phyloP scores from a whole-genome alignment of 108 stramenopile species.

The Pseudonitzschia pungens region DNA sequence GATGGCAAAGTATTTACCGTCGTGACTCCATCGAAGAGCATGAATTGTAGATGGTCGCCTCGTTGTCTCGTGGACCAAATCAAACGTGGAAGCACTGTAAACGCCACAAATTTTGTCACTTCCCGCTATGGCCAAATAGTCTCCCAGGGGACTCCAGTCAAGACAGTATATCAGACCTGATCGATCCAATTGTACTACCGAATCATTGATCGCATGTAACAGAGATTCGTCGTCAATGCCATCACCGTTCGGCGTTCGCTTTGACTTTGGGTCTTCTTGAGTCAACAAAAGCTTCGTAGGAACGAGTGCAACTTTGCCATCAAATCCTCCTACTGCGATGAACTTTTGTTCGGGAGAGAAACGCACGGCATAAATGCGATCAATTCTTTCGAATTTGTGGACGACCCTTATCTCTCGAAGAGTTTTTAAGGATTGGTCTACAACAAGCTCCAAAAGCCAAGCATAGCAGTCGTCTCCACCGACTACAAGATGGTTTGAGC shows the following conservation, averaged over 20 bases:
- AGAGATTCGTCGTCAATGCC: neutral
- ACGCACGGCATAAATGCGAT: slow-evolving; percentile 50
- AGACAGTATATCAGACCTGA: slow-evolving; percentile 39
- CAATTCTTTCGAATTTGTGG: slow-evolving; percentile 42
- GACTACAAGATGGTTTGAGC: slow-evolving; percentile 21
- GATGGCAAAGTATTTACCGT: slow-evolving; percentile 37
- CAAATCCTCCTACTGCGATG: slow-evolving; percentile 52
- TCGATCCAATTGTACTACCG: slow-evolving; percentile 13
- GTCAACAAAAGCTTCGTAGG: slow-evolving; percentile 1
- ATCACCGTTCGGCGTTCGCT: neutral
- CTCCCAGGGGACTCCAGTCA: slow-evolving; percentile 50
- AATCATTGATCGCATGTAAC: neutral
- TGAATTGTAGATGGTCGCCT: slow-evolving; percentile 27
- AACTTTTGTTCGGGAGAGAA: slow-evolving; percentile 31
- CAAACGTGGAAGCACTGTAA: slow-evolving; percentile 17
- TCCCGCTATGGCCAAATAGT: slow-evolving; percentile 39
- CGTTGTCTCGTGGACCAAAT: slow-evolving; percentile 22
- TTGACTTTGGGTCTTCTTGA: neutral
- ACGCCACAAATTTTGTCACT: slow-evolving; percentile 40
- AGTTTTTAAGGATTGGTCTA: slow-evolving; percentile 11
- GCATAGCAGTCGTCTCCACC: slow-evolving; percentile 40
- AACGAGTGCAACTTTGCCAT: slow-evolving; percentile 43
- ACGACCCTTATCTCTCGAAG: slow-evolving; percentile 21
- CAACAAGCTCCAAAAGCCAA: slow-evolving; percentile 12
- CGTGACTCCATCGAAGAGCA: slow-evolving; percentile 39